These are phyloP conservation scores for Xenosphaeropsis pyriputrescens DNA, from an alignment of 2,329 filamentous ascomycete species.

Conservation along the genomic window DNA sequence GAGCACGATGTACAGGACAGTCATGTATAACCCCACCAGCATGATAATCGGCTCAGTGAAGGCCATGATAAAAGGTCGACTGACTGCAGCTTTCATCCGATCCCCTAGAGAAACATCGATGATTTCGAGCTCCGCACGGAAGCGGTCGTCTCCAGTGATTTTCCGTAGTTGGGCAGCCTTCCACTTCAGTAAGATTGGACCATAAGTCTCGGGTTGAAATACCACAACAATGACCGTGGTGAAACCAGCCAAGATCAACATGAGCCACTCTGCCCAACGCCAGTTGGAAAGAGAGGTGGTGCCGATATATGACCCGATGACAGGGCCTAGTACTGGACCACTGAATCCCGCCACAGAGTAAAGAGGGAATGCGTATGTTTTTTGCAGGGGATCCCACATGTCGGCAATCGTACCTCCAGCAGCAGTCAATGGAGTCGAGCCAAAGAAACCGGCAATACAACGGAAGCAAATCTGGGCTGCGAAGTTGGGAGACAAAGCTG, in stretches of 20 bases:
- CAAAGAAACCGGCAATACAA: constrained; percentile 27
- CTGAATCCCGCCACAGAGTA: constrained; percentile 10
- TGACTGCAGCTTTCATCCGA: constrained; percentile 6
- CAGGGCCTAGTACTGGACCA: constrained; percentile 11
- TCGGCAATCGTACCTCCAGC: constrained; percentile 25
- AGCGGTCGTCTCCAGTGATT: constrained; percentile 13
- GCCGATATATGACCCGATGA: constrained; percentile 2
- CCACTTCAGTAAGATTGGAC: constrained; percentile 14
- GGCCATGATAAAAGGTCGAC: constrained; percentile 8
- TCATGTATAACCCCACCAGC: constrained; percentile 29
- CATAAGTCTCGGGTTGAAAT: constrained; percentile 18
- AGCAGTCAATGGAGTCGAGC: constrained; percentile 24
- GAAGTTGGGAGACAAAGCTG: constrained; percentile 25
- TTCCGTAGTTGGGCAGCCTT: constrained; percentile 13
- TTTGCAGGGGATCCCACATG: constrained; percentile 17
- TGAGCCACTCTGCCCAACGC: constrained; percentile 24
- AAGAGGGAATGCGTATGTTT: constrained; percentile 14
- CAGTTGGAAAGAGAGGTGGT: constrained; percentile 4
- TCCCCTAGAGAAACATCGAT: constrained; percentile 4
- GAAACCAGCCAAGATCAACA: constrained; percentile 12
- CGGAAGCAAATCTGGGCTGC: constrained; percentile 26
- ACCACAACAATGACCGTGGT: constrained; percentile 8
- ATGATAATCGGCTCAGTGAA: constrained; percentile 17
- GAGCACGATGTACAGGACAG: constrained; percentile 31
- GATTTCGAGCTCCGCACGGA: constrained; percentile 9